A percentile compares a stretch with the other conserved stretches of the same genome.
Evolutionary conservation across 805 yeast genomes (phyloP).

Genomic region (Ogataea paradorogensis): DNA sequence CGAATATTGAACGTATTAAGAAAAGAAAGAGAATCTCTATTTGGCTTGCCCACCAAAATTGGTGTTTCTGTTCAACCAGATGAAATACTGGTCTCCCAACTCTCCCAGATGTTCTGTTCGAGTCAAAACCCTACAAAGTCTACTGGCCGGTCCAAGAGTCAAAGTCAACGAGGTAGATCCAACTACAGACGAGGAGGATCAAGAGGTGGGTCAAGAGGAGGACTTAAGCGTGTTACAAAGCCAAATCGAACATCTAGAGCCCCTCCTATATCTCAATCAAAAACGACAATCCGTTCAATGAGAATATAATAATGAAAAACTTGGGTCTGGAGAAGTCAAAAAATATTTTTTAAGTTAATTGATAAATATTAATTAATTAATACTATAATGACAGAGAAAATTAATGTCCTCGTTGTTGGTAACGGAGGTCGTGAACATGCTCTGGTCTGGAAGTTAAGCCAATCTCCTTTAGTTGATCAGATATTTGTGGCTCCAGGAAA

Average conservation of each 20-base stretch:
- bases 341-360: background rate
- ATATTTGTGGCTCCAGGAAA: constrained; percentile 96
- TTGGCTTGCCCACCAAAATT: background rate
- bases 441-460: constrained; percentile 83
- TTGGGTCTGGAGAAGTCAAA: constrained; percentile 5
- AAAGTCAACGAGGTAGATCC: constrained; percentile 13
- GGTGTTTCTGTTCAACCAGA: constrained; percentile 13
- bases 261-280: constrained; percentile 1
- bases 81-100: constrained; percentile 14
- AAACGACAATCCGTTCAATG: constrained; percentile 18
- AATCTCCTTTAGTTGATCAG: constrained; percentile 66
- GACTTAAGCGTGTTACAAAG: constrained; percentile 2
- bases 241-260: background rate
- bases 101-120: constrained; percentile 15
- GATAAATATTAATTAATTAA: constrained; percentile 5
- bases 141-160: constrained; percentile 11
- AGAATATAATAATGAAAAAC: constrained; percentile 13
- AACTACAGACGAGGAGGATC: constrained; percentile 8
- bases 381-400: constrained; percentile 19
- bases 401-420: constrained; percentile 81
- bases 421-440: constrained; percentile 99
- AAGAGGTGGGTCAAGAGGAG: constrained; percentile 3
- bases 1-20: constrained; percentile 23
- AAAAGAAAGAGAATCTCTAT: constrained; percentile 16
- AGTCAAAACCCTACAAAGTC: constrained; percentile 2